Conservation (phyloP, 371 early-diverging fungal species). For the Mortierella sp. region DNA sequence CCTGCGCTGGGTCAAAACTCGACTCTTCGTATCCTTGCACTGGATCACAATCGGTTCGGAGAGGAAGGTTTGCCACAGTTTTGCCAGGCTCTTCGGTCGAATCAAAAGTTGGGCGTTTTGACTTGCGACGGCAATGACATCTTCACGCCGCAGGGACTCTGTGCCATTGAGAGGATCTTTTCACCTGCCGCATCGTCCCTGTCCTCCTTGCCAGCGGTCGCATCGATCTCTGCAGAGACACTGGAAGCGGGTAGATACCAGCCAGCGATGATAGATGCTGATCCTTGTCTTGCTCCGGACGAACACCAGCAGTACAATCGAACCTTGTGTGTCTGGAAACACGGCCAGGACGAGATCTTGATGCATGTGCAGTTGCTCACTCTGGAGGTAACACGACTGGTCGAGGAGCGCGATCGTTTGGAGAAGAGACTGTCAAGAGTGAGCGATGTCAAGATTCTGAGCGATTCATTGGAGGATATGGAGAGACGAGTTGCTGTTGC, state of each 20-base stretch:
- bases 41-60: conserved; percentile 41
- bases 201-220: not conserved
- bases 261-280: not conserved
- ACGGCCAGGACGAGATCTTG: conserved; percentile 31
- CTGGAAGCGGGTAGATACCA: not conserved
- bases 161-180: conserved; percentile 31
- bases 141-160: conserved; percentile 29
- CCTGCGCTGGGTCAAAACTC: conserved; percentile 32
- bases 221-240: not conserved
- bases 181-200: conserved; percentile 5
- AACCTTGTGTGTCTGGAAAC: conserved; percentile 28
- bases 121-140: conserved; percentile 49
- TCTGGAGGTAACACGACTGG: conserved; percentile 8
- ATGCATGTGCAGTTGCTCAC: conserved; percentile 24
- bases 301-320: conserved; percentile 15
- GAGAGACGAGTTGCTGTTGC: conserved; percentile 12
- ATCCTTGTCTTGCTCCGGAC: not conserved
- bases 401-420: not conserved
- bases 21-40: conserved; percentile 22
- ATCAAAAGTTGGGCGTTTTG: conserved; percentile 24
- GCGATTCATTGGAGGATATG: conserved; percentile 10
- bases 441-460: conserved; percentile 8
- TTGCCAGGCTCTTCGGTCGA: conserved; percentile 25
- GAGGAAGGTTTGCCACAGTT: conserved; percentile 30
- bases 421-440: not conserved